Evolutionary conservation across 2,329 filamentous ascomycete species (phyloP), one percentile per base, ranked within the genome.

Genomic region (Simplicillium sp.): DNA sequence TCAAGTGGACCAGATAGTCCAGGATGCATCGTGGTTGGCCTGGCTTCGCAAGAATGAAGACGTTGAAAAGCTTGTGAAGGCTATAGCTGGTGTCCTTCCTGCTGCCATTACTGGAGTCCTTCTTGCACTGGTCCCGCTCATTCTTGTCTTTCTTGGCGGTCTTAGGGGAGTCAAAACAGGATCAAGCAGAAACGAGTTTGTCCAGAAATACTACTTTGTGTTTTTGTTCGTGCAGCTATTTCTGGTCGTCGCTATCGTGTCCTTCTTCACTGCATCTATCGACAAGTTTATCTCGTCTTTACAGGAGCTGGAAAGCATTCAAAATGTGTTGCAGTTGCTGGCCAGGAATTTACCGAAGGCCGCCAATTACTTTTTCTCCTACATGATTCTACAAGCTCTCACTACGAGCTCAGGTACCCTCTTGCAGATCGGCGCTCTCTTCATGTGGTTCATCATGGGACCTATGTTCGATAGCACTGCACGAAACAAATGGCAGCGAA

Each of bases 301-400:
- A 7, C 54, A 62, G 9, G 32, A 57, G 16, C 44, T 72, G 3
- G 35, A 54, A 3, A 71, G 86, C 36, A 80, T 87, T 7, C 64
- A 67, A n/a, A 72, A 71, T 31, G 76, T 94, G 43, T 77, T 92
- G 1, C 60, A 77, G 14, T 70, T 84, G 0, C 66, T 98, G 20
- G 90, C 90, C 0, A 59, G 69, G 11, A 92, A 89, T 45, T 67
- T 98, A 5, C 92, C 92, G 2, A 84, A 79, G 50, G 83, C 89
- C 0, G 84, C 87, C 51, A 95, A 96, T 57, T 98, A 97, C 62
- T 98, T 97, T 68, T 97, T 96, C 70, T 90, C 87, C 1, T 98
- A 98, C 73, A 89, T 98, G 80, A 83, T 96, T 56, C 80, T 98
- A 9, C 92, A 97, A 54, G 87, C 89, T 1, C 72, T 97, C 52